These are phyloP conservation scores for Sugiyamaella grinbergsii DNA, from an alignment of 1,139 yeast genomes.

Conservation along the genomic window DNA sequence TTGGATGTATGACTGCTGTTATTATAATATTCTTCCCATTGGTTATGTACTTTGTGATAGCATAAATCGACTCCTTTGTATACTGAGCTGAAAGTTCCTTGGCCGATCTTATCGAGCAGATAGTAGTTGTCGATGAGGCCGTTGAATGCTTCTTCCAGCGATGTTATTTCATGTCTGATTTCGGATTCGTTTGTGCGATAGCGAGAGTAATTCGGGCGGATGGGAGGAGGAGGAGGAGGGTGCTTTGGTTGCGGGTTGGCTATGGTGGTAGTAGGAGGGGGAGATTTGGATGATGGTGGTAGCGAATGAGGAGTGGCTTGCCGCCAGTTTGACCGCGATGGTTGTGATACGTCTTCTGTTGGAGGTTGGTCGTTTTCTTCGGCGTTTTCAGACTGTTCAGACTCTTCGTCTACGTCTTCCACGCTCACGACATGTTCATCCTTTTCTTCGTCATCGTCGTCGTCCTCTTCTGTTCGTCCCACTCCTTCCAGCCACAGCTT, in stretches of 20 bases:
- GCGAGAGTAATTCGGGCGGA: background rate
- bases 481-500: background rate
- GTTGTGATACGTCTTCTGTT: no score
- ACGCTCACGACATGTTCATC: background rate
- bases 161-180: conserved; percentile 54
- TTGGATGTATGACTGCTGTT: background rate
- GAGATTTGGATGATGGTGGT: no score
- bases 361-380: no score
- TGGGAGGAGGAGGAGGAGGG: no score
- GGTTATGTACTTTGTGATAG: conserved; percentile 37
- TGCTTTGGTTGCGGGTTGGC: no score
- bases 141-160: conserved; percentile 64
- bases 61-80: conserved; percentile 78
- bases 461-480: background rate
- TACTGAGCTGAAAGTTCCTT: conserved; percentile 90
- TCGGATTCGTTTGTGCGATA: conserved; percentile 12
- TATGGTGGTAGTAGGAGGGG: no score
- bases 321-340: no score
- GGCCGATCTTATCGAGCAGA: conserved; percentile 85
- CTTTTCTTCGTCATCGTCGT: background rate
- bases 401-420: no score
- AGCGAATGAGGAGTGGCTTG: no score
- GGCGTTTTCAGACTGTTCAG: no score
- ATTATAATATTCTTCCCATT: conserved; percentile 29
- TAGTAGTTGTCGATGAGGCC: conserved; percentile 61